Percentiles rank a stretch among this genome's conserved stretches.
Evolutionary conservation across 1,284 basidiomycete species (phyloP).

Genomic region (Cryptococcus neoformans): DNA sequence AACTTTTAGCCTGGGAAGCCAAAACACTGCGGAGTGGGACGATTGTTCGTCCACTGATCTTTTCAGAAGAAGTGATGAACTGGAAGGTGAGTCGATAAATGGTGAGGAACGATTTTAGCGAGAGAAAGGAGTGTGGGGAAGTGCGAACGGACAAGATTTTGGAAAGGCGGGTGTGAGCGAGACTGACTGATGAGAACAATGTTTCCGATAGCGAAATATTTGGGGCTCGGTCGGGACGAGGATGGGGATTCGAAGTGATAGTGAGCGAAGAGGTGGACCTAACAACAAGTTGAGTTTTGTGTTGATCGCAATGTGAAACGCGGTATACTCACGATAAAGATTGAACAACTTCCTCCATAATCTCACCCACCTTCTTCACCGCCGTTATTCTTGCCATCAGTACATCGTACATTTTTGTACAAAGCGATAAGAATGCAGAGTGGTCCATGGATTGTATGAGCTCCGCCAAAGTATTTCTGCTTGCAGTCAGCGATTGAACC

Average conservation of each 20-base stretch:
- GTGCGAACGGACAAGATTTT: conserved; percentile 71
- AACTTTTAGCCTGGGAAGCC: conserved; percentile 75
- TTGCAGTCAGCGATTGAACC: conserved; percentile 35
- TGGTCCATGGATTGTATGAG: conserved; percentile 68
- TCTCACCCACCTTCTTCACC: conserved; percentile 62
- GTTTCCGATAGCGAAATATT: conserved; percentile 61
- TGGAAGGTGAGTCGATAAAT: conserved; percentile 83
- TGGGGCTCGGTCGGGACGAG: neutral
- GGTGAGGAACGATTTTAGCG: conserved; percentile 69
- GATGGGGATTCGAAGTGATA: neutral
- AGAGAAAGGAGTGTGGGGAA: conserved; percentile 71
- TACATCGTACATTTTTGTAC: conserved; percentile 62
- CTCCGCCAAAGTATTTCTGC: conserved; percentile 49
- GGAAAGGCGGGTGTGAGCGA: conserved; percentile 75
- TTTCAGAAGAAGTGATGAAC: conserved; percentile 84
- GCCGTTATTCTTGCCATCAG: conserved; percentile 70
- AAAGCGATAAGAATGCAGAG: conserved; percentile 62
- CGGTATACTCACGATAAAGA: conserved; percentile 19
- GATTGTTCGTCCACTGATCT: conserved; percentile 82
- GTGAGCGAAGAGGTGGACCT: neutral
- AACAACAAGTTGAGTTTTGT: neutral
- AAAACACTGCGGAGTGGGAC: conserved; percentile 81
- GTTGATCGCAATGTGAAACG: neutral
- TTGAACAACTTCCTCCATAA: conserved; percentile 62
- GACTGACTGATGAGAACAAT: conserved; percentile 73